Conservation (phyloP, 148 eudicot genomes). For the Amaranthus cruentus region DNA sequence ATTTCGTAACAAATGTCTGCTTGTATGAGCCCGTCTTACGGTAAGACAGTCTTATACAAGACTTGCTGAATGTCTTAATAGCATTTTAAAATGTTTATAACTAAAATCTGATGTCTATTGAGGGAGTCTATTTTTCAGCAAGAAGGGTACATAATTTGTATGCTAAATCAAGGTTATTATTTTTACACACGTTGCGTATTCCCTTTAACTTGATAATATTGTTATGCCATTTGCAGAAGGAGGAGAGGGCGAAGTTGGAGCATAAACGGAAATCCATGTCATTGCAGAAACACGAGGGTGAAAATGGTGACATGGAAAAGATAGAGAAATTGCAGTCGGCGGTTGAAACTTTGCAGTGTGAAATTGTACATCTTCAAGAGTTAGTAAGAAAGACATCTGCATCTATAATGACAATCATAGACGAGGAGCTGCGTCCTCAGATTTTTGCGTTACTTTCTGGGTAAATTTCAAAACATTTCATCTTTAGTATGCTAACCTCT, state of each 20-base stretch:
- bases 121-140: not conserved
- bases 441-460: constrained; percentile 59
- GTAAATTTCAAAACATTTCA: constrained; percentile 24
- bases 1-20: too few species aligned
- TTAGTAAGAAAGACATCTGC: constrained; percentile 43
- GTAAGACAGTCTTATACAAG: too few species aligned
- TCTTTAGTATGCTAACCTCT: not conserved
- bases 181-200: constrained; percentile 3
- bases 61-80: too few species aligned
- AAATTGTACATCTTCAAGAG: constrained; percentile 46
- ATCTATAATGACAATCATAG: constrained; percentile 38
- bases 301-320: constrained; percentile 51
- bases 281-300: constrained; percentile 47
- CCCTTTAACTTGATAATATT: not conserved
- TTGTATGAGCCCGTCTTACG: too few species aligned
- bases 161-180: not conserved
- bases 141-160: not conserved
- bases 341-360: constrained; percentile 52
- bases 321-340: constrained; percentile 47
- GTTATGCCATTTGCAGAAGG: constrained; percentile 41
- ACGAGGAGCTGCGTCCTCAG: constrained; percentile 73
- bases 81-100: too few species aligned
- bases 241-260: constrained; percentile 55
- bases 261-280: constrained; percentile 44
- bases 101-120: too few species aligned